phyloP scores from a whole-genome alignment of 75 land plant genomes.

The Pinus albicaulis region DNA sequence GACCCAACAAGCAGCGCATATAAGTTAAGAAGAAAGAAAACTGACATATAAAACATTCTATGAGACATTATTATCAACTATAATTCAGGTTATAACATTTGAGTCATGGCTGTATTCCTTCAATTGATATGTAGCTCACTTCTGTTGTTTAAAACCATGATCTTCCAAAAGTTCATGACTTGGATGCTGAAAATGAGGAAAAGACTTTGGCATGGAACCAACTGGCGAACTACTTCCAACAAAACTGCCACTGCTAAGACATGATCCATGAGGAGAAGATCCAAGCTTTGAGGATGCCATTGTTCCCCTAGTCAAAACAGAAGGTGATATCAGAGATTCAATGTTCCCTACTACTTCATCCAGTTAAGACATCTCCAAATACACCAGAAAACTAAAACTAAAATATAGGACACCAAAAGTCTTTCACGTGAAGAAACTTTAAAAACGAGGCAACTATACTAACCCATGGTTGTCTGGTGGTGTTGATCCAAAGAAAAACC shows the following conservation, averaged over 20 bases:
- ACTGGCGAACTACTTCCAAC: constrained; percentile 85
- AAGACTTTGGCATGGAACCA: constrained; percentile 87
- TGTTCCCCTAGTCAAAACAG: background rate
- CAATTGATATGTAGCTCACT: constrained; percentile 38
- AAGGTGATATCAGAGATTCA: background rate
- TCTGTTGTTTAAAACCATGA: constrained; percentile 94
- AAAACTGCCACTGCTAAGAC: constrained; percentile 29
- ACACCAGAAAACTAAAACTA: background rate
- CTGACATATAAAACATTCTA: background rate
- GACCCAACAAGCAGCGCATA: background rate
- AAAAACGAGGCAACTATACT: constrained; percentile 13
- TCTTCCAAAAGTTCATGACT: constrained; percentile 96
- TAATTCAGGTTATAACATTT: background rate
- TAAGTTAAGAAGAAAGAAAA: background rate
- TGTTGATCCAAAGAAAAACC: constrained; percentile 89
- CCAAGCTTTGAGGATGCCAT: constrained; percentile 52
- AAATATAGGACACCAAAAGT: background rate
- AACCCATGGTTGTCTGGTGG: constrained; percentile 91
- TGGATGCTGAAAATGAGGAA: constrained; percentile 97
- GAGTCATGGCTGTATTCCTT: background rate
- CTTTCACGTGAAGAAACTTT: background rate
- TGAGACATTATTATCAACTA: background rate
- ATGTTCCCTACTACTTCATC: background rate
- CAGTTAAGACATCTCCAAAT: background rate
- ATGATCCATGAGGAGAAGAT: constrained; percentile 57